A percentile compares a stretch with the other conserved stretches of the same genome.
Evolutionary conservation across 805 yeast species (phyloP).

Genomic region (Debaryomyces maramus): DNA sequence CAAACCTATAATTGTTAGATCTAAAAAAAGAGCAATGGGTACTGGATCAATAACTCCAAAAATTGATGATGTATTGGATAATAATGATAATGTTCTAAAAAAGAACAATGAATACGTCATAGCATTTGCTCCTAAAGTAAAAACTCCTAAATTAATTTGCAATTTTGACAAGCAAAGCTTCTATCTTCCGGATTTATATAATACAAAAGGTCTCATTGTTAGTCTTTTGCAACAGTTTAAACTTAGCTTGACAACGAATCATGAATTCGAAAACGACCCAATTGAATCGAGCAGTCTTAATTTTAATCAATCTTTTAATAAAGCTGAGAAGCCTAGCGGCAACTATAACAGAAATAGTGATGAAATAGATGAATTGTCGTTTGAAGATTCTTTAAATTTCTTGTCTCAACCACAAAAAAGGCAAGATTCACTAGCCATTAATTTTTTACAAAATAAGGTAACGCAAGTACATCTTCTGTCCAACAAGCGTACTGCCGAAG

Average conservation of each 20-base stretch:
- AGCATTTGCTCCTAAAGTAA: constrained; percentile 12
- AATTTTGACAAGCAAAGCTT: constrained; percentile 4
- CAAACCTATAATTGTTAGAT: constrained; percentile 8
- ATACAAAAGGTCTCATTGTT: constrained; percentile 1
- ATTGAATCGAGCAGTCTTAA: not conserved
- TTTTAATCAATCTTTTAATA: not conserved
- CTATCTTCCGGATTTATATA: constrained; percentile 10
- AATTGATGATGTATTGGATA: constrained; percentile 11
- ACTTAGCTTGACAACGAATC: not conserved
- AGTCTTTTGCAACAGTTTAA: constrained; percentile 10
- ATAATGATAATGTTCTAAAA: constrained; percentile 6
- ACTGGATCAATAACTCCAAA: constrained; percentile 12
- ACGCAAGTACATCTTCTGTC: not conserved
- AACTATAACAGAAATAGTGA: not conserved
- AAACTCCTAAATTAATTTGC: constrained; percentile 13
- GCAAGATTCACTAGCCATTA: not conserved
- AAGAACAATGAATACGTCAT: constrained; percentile 6
- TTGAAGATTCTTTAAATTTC: constrained; percentile 17
- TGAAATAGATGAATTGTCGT: constrained; percentile 12
- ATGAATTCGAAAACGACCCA: not conserved
- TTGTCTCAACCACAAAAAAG: constrained; percentile 10
- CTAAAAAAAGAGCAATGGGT: constrained; percentile 6
- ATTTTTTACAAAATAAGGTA: not conserved
- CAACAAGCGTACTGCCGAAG: not conserved
- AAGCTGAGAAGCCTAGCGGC: not conserved